A percentile compares a stretch with the other conserved stretches of the same genome.
Conservation (phyloP, 257 asterid species). For the Echium plantagineum region DNA sequence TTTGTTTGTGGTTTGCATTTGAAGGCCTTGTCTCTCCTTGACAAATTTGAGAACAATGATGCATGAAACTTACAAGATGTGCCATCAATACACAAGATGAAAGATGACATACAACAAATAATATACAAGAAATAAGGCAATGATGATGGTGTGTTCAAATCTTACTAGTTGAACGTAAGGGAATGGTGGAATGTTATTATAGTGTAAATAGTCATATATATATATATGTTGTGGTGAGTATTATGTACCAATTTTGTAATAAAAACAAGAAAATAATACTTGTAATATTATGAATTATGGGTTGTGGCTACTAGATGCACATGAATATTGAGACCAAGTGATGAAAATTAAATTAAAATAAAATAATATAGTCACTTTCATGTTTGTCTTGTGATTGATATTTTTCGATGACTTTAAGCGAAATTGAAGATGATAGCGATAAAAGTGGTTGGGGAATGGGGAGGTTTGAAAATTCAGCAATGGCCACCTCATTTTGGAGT, state of each 20-base stretch:
- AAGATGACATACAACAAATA: not conserved
- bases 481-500: not conserved
- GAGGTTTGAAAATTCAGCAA: not conserved
- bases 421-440: not conserved
- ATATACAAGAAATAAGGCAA: not conserved
- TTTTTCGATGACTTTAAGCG: not conserved
- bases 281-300: not conserved
- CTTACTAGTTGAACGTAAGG: not conserved
- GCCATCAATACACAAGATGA: not conserved
- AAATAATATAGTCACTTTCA: not conserved
- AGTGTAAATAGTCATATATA: not conserved
- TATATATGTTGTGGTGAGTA: not conserved
- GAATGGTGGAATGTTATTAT: not conserved
- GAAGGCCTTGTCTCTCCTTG: slow-evolving; percentile 86
- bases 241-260: not conserved
- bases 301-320: not conserved
- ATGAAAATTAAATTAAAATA: too few species aligned
- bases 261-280: too few species aligned
- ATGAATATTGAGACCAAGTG: not conserved
- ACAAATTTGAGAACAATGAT: slow-evolving; percentile 58
- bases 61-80: slow-evolving; percentile 6
- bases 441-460: not conserved
- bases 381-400: not conserved
- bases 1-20: slow-evolving; percentile 1
- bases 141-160: not conserved